A percentile compares a stretch with the other conserved stretches of the same genome.
These are phyloP conservation scores for Pyrenochaeta sp. DNA, from an alignment of 2,329 filamentous ascomycete genomes.

Conservation along the genomic window DNA sequence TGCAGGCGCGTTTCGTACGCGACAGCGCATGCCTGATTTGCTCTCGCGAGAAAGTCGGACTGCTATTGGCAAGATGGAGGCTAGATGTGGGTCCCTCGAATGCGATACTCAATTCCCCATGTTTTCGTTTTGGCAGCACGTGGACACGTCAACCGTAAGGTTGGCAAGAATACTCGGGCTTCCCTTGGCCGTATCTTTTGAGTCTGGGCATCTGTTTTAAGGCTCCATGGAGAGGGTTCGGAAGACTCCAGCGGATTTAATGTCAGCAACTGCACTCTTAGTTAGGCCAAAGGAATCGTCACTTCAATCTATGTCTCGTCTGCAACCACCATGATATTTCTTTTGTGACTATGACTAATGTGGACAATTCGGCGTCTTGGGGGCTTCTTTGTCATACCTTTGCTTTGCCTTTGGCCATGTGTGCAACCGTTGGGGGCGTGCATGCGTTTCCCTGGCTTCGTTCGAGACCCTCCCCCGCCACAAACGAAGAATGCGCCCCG, in stretches of 20 bases:
- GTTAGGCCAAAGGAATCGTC: constrained; percentile 38
- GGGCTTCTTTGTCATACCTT: too few relatives aligned
- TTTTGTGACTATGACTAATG: too few relatives aligned
- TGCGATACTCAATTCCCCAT: constrained; percentile 44
- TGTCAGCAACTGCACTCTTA: constrained; percentile 38
- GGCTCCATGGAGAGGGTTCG: constrained; percentile 24
- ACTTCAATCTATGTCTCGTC: constrained; percentile 23
- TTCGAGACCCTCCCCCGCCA: constrained; percentile 13
- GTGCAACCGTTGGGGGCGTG: constrained; percentile 11
- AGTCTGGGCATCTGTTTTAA: constrained; percentile 29
- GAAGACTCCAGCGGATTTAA: constrained; percentile 24
- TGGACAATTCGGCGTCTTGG: too few relatives aligned
- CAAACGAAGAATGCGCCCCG: constrained; percentile 11
- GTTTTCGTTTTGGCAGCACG: constrained; percentile 42
- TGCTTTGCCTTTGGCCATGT: constrained; percentile 19
- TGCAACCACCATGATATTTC: too few relatives aligned
- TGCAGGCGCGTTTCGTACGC: constrained; percentile 25
- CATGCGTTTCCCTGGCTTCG: neutral
- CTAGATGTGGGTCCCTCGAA: constrained; percentile 37
- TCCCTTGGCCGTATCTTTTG: constrained; percentile 27
- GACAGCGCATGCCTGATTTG: constrained; percentile 33
- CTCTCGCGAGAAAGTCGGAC: constrained; percentile 22
- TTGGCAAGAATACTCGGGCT: constrained; percentile 30
- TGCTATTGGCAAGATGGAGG: constrained; percentile 31
- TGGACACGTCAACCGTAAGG: constrained; percentile 30